Base-by-base conservation (phyloP, 495 filamentous ascomycete genomes). In the Aspergillus affinis region DNA sequence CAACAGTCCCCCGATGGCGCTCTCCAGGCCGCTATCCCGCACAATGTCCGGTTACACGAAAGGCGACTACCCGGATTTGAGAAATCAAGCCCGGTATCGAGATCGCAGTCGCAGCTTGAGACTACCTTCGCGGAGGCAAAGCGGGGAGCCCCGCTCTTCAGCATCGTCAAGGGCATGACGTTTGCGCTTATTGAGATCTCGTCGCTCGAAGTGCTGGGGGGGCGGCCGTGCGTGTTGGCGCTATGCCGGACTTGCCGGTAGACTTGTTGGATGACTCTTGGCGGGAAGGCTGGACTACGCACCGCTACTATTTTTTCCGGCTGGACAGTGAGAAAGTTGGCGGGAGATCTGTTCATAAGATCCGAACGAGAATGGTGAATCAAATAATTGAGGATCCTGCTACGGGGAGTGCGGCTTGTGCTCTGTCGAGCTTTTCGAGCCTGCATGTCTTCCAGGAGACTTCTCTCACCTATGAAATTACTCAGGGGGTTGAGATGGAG, bases 401-500 rank as follows among this genome's bases (percentile, higher is more conserved):
- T 0, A 89, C 86, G 10, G 87, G 87, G 0, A 86, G 82, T 57
- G 86, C 84, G 51, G 82, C 85, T 29, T 78, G 78, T 61, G 82
- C 78, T 23, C 67, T 90, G 64, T 72, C 78, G 32, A 72, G 76
- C 3, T 89, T 84, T 65, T 69, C 91, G 52, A 76, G 84, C 8
- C 65, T 88, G 50, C 72, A 65, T 18, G 72, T 71, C 53, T 66
- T 23, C 61, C 0, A 57, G 60, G 51, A 32, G 6, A 5, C 64
- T 64, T 29, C 65, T 71, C n/a, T 58, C 61, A 29, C 36, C 21
- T 87, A 82, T 64, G 72, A 73, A 49, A 66, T 92, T 55, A 82
- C 82, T 62, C 90, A 93, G 74, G 90, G 90, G 0, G 86, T 92
- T 13, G 89, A 93, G 75, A 93, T 92, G 86, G 89, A 87, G 0